Evolutionary conservation across 2,329 filamentous ascomycete species (phyloP).

Genomic region (Xylaria sp.): DNA sequence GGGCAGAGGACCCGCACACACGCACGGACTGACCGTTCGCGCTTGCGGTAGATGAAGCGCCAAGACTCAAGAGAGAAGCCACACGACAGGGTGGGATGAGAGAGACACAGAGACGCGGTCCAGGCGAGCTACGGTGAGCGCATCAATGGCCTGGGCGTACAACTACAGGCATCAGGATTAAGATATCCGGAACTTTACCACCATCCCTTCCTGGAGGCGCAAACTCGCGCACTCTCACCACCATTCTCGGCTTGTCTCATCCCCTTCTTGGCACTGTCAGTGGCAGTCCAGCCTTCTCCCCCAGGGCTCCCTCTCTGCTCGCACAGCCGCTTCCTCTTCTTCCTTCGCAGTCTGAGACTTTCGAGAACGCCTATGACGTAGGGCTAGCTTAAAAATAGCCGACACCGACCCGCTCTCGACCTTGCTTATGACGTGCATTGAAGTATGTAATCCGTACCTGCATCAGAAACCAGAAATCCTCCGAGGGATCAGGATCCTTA

Average conservation of each 20-base stretch:
- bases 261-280: background rate
- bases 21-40: background rate
- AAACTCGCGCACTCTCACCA: background rate
- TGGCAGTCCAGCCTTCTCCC: background rate
- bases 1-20: too few relatives aligned
- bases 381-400: background rate
- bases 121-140: background rate
- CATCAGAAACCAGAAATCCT: background rate
- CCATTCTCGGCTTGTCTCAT: background rate
- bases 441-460: background rate
- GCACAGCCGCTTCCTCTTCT: background rate
- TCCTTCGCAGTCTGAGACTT: background rate
- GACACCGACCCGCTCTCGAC: too few relatives aligned
- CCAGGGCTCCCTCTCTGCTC: background rate
- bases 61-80: background rate
- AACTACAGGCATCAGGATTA: background rate
- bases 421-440: background rate
- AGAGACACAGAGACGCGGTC: background rate
- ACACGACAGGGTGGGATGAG: background rate
- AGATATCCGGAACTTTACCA: background rate
- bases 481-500: too few relatives aligned
- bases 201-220: background rate
- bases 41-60: background rate
- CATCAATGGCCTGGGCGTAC: background rate
- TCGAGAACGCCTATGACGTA: background rate